Base-by-base conservation (phyloP, 1,284 basidiomycete species). In the Gymnopus androsaceus region DNA sequence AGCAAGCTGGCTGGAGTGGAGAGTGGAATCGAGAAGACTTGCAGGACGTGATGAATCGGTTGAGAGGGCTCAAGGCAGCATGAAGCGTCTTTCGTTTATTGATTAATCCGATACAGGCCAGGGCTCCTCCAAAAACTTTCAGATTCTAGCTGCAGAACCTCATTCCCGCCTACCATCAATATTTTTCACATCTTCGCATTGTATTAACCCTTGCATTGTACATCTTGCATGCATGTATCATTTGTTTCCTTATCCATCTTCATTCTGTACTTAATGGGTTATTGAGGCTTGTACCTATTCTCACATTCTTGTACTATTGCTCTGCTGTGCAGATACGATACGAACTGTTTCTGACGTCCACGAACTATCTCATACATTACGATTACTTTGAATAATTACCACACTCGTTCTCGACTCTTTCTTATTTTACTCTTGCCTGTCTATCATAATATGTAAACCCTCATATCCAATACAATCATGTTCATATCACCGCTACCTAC, bases 21-120 rank as follows among this genome's bases (percentile, higher is more conserved):
- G 51, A 58, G 34, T 58, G 56, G 56, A 58, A 58, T 46, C 25
- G 33, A 11, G 30, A 40, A 17, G 52, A 58, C 37, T 54, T 58
- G 51, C 25, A 34, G 7, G 25, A 54, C 3, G 56, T 58, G 17
- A 46, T 51, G 31, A 45, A 49, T 37, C 45, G 40, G 25, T 36
- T 58, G 7, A 51, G 56, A 30, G 41, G 34, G 15, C 36, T 58
- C 38, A 58, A 54, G 41, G 47, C 48, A 45, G 14, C 34, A 27
- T 48, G 33, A 48, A 45, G 23, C 42, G 14, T 4, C 15, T 23
- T n/a, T n/a, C n/a, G n/a, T n/a, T n/a, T n/a, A n/a, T n/a, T n/a
- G n/a, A n/a, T n/a, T n/a, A n/a, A 7, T 45, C 15, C 25, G 27
- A 28, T 4, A 12, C 14, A 12, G 15, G 46, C 33, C 46, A 4